Evolutionary conservation across 2,329 filamentous ascomycete species (phyloP).

Genomic region (Venturia effusa): DNA sequence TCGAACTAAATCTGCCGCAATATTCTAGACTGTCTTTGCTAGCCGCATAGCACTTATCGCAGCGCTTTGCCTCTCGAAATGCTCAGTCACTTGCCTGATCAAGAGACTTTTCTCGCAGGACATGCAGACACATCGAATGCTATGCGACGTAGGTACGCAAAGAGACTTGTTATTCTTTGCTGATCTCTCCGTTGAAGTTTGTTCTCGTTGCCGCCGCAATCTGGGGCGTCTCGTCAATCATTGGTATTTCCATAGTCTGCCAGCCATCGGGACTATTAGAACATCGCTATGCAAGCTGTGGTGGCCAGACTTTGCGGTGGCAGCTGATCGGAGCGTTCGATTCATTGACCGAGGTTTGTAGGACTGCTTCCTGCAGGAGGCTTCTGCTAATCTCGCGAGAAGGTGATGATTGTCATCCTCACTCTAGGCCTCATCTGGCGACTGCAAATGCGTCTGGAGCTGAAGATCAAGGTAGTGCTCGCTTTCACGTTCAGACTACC

Average conservation of each 20-base stretch:
- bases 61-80: conserved; percentile 19
- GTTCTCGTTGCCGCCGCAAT: conserved; percentile 14
- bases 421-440: conserved; percentile 10
- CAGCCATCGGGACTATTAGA: conserved; percentile 4
- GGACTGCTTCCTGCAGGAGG: not conserved
- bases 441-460: conserved; percentile 11
- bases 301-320: conserved; percentile 11
- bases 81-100: conserved; percentile 19
- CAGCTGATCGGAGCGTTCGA: conserved; percentile 10
- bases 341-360: conserved; percentile 11
- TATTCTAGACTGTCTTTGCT: conserved; percentile 14
- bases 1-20: not conserved
- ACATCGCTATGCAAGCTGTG: conserved; percentile 6
- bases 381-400: not conserved
- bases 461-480: conserved; percentile 12
- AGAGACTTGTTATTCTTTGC: not conserved
- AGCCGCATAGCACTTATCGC: conserved; percentile 14
- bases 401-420: conserved; percentile 8
- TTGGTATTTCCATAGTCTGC: conserved; percentile 19
- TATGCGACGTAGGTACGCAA: conserved; percentile 16
- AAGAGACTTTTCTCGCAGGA: conserved; percentile 21
- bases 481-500: conserved; percentile 12
- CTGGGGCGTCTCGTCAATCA: conserved; percentile 18
- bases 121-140: conserved; percentile 17
- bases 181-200: conserved; percentile 1